These are phyloP conservation scores for Lipomyces spencermartinsiae DNA, from an alignment of 805 yeast species.

Conservation along the genomic window DNA sequence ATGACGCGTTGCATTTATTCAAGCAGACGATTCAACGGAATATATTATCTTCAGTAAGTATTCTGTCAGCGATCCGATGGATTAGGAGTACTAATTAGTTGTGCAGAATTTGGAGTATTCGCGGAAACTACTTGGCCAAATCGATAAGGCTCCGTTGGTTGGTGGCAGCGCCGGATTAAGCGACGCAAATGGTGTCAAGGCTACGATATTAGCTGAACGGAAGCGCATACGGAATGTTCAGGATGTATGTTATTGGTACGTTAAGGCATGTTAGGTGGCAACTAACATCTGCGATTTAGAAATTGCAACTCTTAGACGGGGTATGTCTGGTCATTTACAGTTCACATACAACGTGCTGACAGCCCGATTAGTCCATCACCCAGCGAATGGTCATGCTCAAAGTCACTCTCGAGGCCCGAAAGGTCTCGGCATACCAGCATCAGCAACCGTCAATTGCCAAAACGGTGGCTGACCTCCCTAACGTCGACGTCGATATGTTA, in stretches of 20 bases:
- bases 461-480: not conserved
- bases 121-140: constrained; percentile 24
- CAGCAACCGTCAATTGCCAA: not conserved
- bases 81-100: not conserved
- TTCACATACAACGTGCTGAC: not conserved
- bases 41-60: constrained; percentile 24
- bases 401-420: not conserved
- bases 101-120: constrained; percentile 34
- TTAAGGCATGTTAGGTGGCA: not conserved
- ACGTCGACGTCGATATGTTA: constrained; percentile 13
- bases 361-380: not conserved
- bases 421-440: not conserved
- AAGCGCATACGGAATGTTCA: constrained; percentile 32
- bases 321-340: constrained; percentile 6
- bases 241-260: constrained; percentile 22
- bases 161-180: not conserved
- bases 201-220: constrained; percentile 25
- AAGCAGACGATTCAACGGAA: constrained; percentile 27
- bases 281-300: constrained; percentile 13
- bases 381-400: constrained; percentile 13
- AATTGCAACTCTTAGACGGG: constrained; percentile 28
- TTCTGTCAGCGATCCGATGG: not conserved
- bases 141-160: constrained; percentile 20
- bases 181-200: constrained; percentile 14
- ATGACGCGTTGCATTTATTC: constrained; percentile 18